These are phyloP conservation scores for Dipteronia dyeriana DNA, from an alignment of 345 rosid genomes.

Conservation along the genomic window DNA sequence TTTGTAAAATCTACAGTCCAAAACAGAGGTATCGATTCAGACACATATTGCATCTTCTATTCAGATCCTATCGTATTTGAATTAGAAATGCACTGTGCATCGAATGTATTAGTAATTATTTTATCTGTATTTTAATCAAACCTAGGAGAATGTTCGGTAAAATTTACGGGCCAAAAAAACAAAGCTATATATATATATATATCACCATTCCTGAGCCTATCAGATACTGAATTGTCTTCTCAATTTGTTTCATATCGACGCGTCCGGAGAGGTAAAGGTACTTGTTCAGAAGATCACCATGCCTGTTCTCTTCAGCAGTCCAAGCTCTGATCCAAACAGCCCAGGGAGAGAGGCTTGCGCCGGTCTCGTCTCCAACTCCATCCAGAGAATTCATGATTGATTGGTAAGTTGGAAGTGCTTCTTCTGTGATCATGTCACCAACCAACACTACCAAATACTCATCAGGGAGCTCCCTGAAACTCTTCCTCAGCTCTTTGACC, in stretches of 20 bases:
- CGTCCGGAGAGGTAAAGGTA: conserved; percentile 47
- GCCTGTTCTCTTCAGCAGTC: conserved; percentile 51
- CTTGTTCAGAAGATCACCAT: conserved; percentile 46
- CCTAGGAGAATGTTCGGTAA: too few species aligned
- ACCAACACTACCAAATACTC: conserved; percentile 42
- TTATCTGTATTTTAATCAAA: too few species aligned
- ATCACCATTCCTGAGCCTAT: conserved; percentile 48
- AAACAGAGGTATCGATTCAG: too few species aligned
- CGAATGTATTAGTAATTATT: too few species aligned
- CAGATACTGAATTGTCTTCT: conserved; percentile 44
- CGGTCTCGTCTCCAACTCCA: conserved; percentile 42
- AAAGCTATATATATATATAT: too few species aligned
- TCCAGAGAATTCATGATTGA: conserved; percentile 39
- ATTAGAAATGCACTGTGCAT: too few species aligned
- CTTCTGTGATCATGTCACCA: conserved; percentile 49
- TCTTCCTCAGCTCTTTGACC: conserved; percentile 36
- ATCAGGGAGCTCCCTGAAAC: conserved; percentile 37
- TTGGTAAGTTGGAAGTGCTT: conserved; percentile 46
- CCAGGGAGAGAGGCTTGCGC: conserved; percentile 39
- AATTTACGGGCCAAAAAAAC: too few species aligned
- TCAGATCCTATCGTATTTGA: too few species aligned
- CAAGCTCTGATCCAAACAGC: conserved; percentile 43
- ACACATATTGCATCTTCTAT: too few species aligned
- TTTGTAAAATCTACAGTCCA: too few species aligned
- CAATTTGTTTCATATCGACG: conserved; percentile 45